A percentile compares a stretch with the other conserved stretches of the same genome.
Evolutionary conservation across 805 yeast species (phyloP).

Genomic region (Candida krabiensis): DNA sequence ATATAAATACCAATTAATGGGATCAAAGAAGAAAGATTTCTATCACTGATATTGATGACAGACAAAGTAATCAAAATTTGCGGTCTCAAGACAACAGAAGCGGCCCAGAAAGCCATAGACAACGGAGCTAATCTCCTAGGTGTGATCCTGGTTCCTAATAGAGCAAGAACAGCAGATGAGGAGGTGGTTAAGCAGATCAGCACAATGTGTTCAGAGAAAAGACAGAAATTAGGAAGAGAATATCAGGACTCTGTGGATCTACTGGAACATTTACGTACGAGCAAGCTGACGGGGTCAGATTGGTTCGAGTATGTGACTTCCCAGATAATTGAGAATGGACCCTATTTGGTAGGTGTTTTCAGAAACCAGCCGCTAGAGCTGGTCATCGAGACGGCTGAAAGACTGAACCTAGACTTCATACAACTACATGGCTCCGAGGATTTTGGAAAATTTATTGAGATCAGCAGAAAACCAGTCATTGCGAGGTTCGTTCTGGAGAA

Average conservation of each 20-base stretch:
- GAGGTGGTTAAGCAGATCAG: constrained; percentile 49
- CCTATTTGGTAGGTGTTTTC: constrained; percentile 85
- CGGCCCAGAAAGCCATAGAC: constrained; percentile 69
- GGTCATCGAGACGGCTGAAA: constrained; percentile 44
- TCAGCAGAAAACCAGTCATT: constrained; percentile 57
- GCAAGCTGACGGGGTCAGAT: constrained; percentile 26
- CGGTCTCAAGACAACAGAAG: constrained; percentile 68
- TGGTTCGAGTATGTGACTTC: constrained; percentile 34
- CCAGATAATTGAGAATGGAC: constrained; percentile 44
- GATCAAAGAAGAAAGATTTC: not conserved
- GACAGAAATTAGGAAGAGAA: constrained; percentile 20
- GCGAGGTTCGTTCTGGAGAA: constrained; percentile 69
- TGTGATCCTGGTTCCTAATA: constrained; percentile 79
- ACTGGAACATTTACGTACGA: constrained; percentile 21
- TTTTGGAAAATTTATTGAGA: constrained; percentile 42
- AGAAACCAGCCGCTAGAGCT: constrained; percentile 74
- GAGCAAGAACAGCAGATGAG: constrained; percentile 65
- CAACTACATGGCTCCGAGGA: constrained; percentile 86
- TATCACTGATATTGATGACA: constrained; percentile 6
- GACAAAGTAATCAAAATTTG: constrained; percentile 74
- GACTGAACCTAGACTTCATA: constrained; percentile 66
- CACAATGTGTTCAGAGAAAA: constrained; percentile 22
- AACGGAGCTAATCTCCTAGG: constrained; percentile 80
- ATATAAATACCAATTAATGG: not conserved
- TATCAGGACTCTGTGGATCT: constrained; percentile 26